Conservation (phyloP, 148 eudicot genomes). For the Rhododendron mucronatum region DNA sequence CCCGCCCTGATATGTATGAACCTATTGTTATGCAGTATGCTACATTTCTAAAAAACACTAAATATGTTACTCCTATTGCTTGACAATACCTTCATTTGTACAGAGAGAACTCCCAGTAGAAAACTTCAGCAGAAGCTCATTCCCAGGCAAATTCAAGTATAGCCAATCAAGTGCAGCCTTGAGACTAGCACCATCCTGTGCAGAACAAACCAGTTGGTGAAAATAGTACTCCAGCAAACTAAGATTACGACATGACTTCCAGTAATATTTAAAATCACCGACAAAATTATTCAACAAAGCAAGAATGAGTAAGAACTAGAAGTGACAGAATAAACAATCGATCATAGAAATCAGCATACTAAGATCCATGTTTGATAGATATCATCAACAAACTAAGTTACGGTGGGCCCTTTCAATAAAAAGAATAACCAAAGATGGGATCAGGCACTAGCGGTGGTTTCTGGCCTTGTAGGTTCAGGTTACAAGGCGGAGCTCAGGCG, state of each 20-base stretch:
- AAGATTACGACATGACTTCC: not conserved
- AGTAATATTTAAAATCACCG: not conserved
- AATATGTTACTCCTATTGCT: not conserved
- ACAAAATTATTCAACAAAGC: not conserved
- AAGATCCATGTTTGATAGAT: not conserved
- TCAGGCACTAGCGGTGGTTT: too few species aligned
- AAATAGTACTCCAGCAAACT: not conserved
- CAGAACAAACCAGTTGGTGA: not conserved
- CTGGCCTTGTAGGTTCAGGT: too few species aligned
- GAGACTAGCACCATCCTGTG: slow-evolving; percentile 73
- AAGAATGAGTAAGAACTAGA: not conserved
- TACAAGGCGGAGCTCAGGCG: too few species aligned
- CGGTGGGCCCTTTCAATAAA: not conserved
- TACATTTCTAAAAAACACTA: not conserved
- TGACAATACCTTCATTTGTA: slow-evolving; percentile 38
- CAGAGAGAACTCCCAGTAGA: slow-evolving; percentile 58
- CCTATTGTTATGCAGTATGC: not conserved
- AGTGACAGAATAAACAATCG: not conserved
- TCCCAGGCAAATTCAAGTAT: slow-evolving; percentile 79
- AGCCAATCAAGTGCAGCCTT: slow-evolving; percentile 94
- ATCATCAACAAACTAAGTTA: not conserved
- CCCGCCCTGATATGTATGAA: not conserved
- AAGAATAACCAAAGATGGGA: not conserved
- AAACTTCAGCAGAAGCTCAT: slow-evolving; percentile 82
- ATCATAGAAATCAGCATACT: not conserved